Base-by-base conservation (phyloP, 768 basidiomycete genomes). In the Naganishia randhawae region DNA sequence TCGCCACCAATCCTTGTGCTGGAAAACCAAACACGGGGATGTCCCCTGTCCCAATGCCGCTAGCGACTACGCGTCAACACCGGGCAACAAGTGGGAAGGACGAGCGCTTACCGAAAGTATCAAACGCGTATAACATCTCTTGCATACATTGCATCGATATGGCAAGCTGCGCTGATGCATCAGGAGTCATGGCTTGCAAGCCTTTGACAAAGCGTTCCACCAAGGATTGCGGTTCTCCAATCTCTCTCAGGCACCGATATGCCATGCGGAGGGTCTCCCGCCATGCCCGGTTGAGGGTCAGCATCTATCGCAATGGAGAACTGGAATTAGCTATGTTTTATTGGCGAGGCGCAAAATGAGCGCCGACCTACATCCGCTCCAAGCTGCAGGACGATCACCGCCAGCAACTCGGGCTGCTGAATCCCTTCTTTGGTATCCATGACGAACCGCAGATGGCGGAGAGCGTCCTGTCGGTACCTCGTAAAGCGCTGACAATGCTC, bases 401-500 rank as follows among this genome's bases (percentile, higher is more conserved):
- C 57, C 39, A 61, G 17, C 17, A 41, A 39, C 25, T 61, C 57
- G 3, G 57, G 37, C 25, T 61, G 27, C 27, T 35, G 19, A n/a
- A 11, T 29, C 27, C n/a, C 37, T 29, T 61, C 39, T 27, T n/a
- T 37, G 11, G 11, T 2, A 3, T 35, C 11, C 1, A 61, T 42
- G 8, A 42, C 29, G 3, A 3, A 11, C 7, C 57, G 33, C 8
- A 61, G 37, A 8, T 41, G 57, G 1, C n/a, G 57, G 2, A 39
- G n/a, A 10, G 57, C 57, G 3, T 39, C 25, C 3, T 41, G 37
- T 7, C 57, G 13, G 22, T 22, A 39, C 37, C 25, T 13, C 37
- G 57, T 61, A 41, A 61, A 61, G 35, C 11, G 19, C 9, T 29
- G 39, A 41, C 57, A 61, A 33, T 61, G 57, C 57, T 61, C 37